Percentiles rank a stretch among this genome's conserved stretches.
Conservation (phyloP, 176 grass and related monocot genomes). For the Tillandsia fasciculata region DNA sequence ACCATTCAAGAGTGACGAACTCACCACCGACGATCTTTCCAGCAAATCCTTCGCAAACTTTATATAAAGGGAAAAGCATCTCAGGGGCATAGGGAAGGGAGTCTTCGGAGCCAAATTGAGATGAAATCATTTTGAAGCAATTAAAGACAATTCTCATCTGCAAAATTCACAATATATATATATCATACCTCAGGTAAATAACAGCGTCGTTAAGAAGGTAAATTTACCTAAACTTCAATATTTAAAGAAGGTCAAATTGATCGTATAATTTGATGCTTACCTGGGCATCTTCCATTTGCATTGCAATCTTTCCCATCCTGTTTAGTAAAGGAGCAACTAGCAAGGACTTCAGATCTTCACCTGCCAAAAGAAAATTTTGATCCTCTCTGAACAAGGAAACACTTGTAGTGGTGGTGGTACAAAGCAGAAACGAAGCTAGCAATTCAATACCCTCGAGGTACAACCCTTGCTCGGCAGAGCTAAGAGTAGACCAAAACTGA, state of each 20-base stretch:
- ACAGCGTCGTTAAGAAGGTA: neutral
- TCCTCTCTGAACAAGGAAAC: constrained; percentile 14
- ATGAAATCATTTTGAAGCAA: constrained; percentile 61
- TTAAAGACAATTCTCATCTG: constrained; percentile 77
- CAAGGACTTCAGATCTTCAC: constrained; percentile 47
- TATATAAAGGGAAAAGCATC: constrained; percentile 71
- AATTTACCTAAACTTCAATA: neutral
- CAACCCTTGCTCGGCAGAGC: constrained; percentile 32
- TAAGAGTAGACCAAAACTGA: constrained; percentile 67
- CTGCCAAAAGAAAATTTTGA: constrained; percentile 26
- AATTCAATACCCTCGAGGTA: constrained; percentile 76
- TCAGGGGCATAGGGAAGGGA: constrained; percentile 51
- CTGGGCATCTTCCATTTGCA: constrained; percentile 70
- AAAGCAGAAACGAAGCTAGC: constrained; percentile 79
- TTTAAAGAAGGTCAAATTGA: neutral
- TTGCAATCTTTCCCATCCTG: constrained; percentile 88
- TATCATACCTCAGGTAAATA: neutral
- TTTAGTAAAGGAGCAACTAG: constrained; percentile 67
- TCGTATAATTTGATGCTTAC: constrained; percentile 23
- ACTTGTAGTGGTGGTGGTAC: constrained; percentile 19
- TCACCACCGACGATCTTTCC: constrained; percentile 81
- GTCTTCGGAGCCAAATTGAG: constrained; percentile 51
- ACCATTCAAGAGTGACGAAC: constrained; percentile 14
- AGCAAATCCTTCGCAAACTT: constrained; percentile 93
- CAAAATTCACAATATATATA: constrained; percentile 1